phyloP scores from a whole-genome alignment of 2,329 filamentous ascomycete species.

The Talaromyces sp. region DNA sequence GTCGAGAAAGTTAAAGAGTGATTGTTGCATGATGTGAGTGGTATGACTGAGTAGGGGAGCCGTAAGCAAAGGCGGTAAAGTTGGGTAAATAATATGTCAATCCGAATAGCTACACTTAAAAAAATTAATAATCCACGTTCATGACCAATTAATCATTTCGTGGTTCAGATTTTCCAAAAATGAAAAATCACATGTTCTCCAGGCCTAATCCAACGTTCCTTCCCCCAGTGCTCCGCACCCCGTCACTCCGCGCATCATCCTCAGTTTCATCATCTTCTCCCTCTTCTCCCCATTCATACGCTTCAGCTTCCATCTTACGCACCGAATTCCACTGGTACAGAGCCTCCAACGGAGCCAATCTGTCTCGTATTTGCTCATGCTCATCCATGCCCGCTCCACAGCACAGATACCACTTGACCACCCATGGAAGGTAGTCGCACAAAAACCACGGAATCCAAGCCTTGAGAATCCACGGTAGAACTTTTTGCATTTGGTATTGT shows the following conservation, averaged over 20 bases:
- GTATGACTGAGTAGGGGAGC: neutral
- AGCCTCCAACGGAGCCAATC: slow-evolving; percentile 1
- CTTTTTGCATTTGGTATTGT: slow-evolving; percentile 28
- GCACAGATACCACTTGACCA: slow-evolving; percentile 5
- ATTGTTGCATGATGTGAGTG: neutral
- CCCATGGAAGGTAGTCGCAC: slow-evolving; percentile 4
- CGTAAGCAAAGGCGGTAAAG: neutral
- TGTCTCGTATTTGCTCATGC: neutral
- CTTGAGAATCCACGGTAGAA: slow-evolving; percentile 29
- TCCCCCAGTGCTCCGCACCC: neutral
- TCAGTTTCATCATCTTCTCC: neutral
- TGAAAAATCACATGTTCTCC: neutral
- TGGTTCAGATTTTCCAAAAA: neutral
- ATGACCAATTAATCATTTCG: neutral
- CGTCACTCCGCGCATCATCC: neutral
- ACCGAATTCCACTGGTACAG: slow-evolving; percentile 3
- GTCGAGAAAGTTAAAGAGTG: neutral
- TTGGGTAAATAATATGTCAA: neutral
- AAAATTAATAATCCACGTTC: neutral
- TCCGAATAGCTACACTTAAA: neutral
- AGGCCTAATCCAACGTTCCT: neutral
- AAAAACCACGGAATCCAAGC: slow-evolving; percentile 18
- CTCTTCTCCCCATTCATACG: neutral
- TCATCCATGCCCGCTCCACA: slow-evolving; percentile 4
- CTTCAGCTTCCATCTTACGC: neutral